These are phyloP conservation scores for Musa acuminata DNA, from an alignment of 176 grass and related monocot genomes.

Conservation along the genomic window DNA sequence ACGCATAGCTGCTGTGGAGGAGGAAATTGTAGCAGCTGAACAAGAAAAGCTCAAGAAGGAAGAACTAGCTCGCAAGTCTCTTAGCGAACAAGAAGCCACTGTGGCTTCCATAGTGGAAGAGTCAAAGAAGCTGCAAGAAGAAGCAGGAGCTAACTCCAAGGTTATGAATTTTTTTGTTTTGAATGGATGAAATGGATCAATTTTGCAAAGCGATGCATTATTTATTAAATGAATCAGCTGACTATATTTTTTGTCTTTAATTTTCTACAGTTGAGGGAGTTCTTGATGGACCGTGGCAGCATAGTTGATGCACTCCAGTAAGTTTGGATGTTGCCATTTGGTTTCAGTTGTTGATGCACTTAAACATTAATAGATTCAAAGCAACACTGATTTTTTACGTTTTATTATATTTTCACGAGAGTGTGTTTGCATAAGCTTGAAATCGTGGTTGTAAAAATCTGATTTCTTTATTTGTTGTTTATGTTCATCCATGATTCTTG, in stretches of 20 bases:
- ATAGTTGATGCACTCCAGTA: constrained; percentile 52
- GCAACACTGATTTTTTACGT: neutral
- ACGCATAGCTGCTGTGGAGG: constrained; percentile 26
- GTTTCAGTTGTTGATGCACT: constrained; percentile 7
- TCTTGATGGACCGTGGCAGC: constrained; percentile 38
- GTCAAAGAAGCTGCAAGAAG: constrained; percentile 35
- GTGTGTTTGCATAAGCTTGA: too few species aligned
- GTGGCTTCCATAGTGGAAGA: constrained; percentile 37
- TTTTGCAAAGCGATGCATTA: neutral
- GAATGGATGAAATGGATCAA: constrained; percentile 15
- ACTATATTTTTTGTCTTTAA: neutral
- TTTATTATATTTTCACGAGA: neutral
- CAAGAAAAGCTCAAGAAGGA: constrained; percentile 34
- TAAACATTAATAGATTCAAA: constrained; percentile 8
- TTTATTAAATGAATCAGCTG: neutral
- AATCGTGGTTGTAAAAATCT: too few species aligned
- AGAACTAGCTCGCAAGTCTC: constrained; percentile 14
- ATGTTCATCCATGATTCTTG: neutral
- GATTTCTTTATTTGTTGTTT: too few species aligned
- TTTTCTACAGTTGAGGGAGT: constrained; percentile 39
- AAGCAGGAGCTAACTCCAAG: constrained; percentile 44
- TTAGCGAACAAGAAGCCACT: constrained; percentile 30
- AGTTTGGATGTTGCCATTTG: constrained; percentile 23
- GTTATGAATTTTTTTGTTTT: constrained; percentile 29
- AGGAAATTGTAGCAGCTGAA: constrained; percentile 32